Base-by-base conservation (phyloP, 257 asterid genomes). In the Nicotiana sylvestris region DNA sequence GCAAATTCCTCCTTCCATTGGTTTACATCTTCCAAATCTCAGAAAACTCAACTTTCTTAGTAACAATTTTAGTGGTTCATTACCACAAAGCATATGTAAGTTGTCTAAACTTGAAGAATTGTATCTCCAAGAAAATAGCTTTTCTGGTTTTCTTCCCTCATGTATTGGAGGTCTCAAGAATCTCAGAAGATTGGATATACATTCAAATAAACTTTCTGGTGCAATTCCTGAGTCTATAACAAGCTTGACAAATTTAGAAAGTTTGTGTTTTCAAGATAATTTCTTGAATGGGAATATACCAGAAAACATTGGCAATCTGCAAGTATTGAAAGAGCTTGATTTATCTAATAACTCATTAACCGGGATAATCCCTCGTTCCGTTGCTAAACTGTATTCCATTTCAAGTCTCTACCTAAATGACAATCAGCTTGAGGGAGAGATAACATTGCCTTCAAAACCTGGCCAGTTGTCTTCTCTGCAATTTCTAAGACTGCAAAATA, bases 331-430 rank as follows among this genome's bases (percentile, higher is more conserved):
- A 77, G 90, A 87, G 80, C 89, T 92, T 29, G 91, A 90, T 85
- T 80, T 92, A 29, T 92, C 97, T 0, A 88, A 81, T 83, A 93
- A 93, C 78, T 66, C 82, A 3, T 66, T 93, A 43, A 77, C 67
- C 0, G 95, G 97, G 35, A 85, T 32, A 56, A 90, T 93, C 82
- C 94, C 97, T 18, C 12, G 62, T 56, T 90, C 97, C 2, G 57
- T 93, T 62, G 84, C 76, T 58, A 85, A 80, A 57, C 70, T 89
- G 70, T 68, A 51, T 53, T 82, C 81, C 10, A 29, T 89, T 55
- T 61, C 83, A 6, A 33, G 35, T 7, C 69, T 93, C 30, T 90
- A 72, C 83, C 88, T 91, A 46, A 69, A 91, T 2, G 56, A 65
- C 68, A 92, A 92, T 79, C 88, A 70, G 64, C 90, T 92, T 65